Conservation (phyloP, 352 stramenopile species). For the Globisporangium spiculum region DNA sequence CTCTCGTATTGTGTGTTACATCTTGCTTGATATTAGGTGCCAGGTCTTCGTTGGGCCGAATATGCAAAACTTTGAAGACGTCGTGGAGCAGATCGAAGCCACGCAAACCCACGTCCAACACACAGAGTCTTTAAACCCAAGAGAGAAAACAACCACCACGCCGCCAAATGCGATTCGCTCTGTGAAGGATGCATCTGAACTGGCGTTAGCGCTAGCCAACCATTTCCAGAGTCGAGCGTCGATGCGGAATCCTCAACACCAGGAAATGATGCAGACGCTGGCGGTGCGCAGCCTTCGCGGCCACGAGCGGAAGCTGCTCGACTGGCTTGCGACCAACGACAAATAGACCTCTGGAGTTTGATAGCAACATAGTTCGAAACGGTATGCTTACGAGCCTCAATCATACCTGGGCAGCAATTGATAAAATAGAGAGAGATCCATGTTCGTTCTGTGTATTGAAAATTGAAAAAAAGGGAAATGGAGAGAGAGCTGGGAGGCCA, state of each 20-base stretch:
- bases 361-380: no score
- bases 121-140: neutral
- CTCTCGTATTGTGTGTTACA: neutral
- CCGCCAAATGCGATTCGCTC: constrained; percentile 1
- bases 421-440: constrained; percentile 4
- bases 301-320: constrained; percentile 34
- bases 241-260: neutral
- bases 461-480: neutral
- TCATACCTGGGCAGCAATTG: no score
- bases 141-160: neutral
- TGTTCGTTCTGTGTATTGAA: constrained; percentile 1
- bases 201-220: constrained; percentile 22
- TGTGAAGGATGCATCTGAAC: constrained; percentile 15
- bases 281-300: constrained; percentile 28
- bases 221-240: constrained; percentile 14
- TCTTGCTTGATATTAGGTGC: constrained; percentile 30
- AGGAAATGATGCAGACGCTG: constrained; percentile 23
- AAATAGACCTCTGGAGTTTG: neutral
- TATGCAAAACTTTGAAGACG: constrained; percentile 70
- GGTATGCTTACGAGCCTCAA: neutral
- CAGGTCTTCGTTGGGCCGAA: constrained; percentile 60
- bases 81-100: constrained; percentile 33
- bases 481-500: neutral
- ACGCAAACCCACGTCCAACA: constrained; percentile 1
- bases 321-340: constrained; percentile 29